These are phyloP conservation scores for Fraxinus americana DNA, from an alignment of 257 asterid species.

Conservation along the genomic window DNA sequence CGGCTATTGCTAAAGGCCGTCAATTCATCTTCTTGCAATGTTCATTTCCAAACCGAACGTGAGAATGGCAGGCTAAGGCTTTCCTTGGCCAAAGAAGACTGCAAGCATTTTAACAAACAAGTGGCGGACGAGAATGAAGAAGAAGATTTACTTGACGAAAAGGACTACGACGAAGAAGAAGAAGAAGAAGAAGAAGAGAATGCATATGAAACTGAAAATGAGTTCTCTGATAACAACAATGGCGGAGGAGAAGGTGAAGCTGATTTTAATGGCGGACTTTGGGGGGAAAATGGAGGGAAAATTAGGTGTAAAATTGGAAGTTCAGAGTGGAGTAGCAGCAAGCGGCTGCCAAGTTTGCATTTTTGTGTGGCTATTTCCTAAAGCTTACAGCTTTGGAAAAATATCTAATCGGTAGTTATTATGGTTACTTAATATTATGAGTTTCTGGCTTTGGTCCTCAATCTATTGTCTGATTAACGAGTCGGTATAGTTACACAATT, in stretches of 20 bases:
- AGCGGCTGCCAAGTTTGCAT: slow-evolving; percentile 42
- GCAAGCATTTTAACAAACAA: neutral
- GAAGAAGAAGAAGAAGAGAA: slow-evolving; percentile 11
- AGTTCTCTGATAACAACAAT: neutral
- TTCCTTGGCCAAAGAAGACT: slow-evolving; percentile 27
- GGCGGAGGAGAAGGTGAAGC: slow-evolving; percentile 16
- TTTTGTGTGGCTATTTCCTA: slow-evolving; percentile 64
- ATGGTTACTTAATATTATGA: slow-evolving; percentile 40
- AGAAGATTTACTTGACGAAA: slow-evolving; percentile 1
- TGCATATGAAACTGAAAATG: neutral
- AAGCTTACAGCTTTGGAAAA: slow-evolving; percentile 9
- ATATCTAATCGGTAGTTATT: slow-evolving; percentile 35
- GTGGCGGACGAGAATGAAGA: neutral
- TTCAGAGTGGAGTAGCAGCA: slow-evolving; percentile 41
- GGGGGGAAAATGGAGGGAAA: slow-evolving; percentile 35
- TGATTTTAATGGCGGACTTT: slow-evolving; percentile 19
- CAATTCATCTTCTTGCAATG: slow-evolving; percentile 18
- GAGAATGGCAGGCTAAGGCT: slow-evolving; percentile 74
- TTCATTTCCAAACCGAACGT: slow-evolving; percentile 56
- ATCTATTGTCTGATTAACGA: too few relatives aligned
- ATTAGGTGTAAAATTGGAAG: slow-evolving; percentile 30
- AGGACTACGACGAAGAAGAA: slow-evolving; percentile 1
- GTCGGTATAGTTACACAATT: too few relatives aligned
- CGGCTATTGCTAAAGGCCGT: slow-evolving; percentile 68
- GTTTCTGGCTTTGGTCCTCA: neutral